A percentile compares a stretch with the other conserved stretches of the same genome.
These are phyloP conservation scores for Lobulomyces angularis DNA, from an alignment of 192 early-diverging fungal species.

Conservation along the genomic window DNA sequence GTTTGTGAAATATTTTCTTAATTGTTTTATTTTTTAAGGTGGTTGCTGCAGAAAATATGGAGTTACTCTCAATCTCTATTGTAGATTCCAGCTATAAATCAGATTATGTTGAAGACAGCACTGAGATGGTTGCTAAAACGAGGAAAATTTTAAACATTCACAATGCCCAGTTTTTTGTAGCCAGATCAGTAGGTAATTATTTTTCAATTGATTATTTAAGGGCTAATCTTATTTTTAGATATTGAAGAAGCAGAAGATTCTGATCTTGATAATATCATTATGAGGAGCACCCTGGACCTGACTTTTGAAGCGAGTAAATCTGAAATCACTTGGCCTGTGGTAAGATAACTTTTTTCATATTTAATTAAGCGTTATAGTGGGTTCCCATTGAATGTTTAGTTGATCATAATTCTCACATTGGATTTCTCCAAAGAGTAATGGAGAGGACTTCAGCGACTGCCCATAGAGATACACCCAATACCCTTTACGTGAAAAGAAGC, in stretches of 20 bases:
- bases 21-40: no score
- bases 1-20: no score
- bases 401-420: constrained; percentile 26
- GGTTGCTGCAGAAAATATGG: constrained; percentile 45
- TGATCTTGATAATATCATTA: constrained; percentile 20
- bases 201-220: no score
- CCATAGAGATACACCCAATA: constrained; percentile 56
- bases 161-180: constrained; percentile 53
- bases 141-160: constrained; percentile 49
- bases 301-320: neutral
- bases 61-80: constrained; percentile 41
- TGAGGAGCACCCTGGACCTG: neutral
- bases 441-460: constrained; percentile 37
- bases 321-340: neutral
- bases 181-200: no score
- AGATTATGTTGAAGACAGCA: constrained; percentile 31
- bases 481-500: constrained; percentile 43
- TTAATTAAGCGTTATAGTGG: constrained; percentile 61
- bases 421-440: constrained; percentile 46
- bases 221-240: no score
- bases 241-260: constrained; percentile 8
- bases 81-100: constrained; percentile 23
- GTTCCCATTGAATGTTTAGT: constrained; percentile 56
- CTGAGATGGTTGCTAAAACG: constrained; percentile 44
- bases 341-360: no score